Conservation (phyloP, 352 stramenopile genomes). For the Globisporangium emineosum region DNA sequence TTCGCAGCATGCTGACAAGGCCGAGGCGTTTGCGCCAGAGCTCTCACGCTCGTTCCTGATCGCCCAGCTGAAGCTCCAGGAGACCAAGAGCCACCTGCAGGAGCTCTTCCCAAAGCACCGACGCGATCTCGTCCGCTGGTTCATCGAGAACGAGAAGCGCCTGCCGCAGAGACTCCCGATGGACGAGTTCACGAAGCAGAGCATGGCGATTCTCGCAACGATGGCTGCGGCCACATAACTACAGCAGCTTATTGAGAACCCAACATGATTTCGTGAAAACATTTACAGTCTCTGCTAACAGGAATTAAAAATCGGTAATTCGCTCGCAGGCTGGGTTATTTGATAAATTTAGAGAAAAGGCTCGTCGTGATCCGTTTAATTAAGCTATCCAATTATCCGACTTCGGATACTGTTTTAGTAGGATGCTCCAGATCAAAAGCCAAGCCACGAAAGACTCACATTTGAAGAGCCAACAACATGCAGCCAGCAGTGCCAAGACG, state of each 20-base stretch:
- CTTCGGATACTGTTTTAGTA: too few relatives aligned
- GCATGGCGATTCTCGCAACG: slow-evolving; percentile 40
- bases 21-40: slow-evolving; percentile 22
- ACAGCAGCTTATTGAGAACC: slow-evolving; percentile 3
- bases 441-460: neutral
- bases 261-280: neutral
- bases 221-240: slow-evolving; percentile 24
- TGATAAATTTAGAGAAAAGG: too few relatives aligned
- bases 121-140: slow-evolving; percentile 49
- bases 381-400: too few relatives aligned
- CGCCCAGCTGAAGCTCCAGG: slow-evolving; percentile 40
- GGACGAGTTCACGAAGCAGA: slow-evolving; percentile 31
- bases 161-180: slow-evolving; percentile 26
- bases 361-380: too few relatives aligned
- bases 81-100: slow-evolving; percentile 43
- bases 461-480: slow-evolving; percentile 3
- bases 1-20: slow-evolving; percentile 35
- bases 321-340: too few relatives aligned
- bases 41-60: slow-evolving; percentile 45
- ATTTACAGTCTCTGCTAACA: too few relatives aligned
- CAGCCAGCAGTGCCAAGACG: slow-evolving; percentile 3
- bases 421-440: too few relatives aligned
- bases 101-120: slow-evolving; percentile 56
- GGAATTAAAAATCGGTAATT: too few relatives aligned
- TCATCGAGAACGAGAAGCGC: slow-evolving; percentile 36